Evolutionary conservation across 179 eudicot species (phyloP).

Genomic region (Camellia oleifera): DNA sequence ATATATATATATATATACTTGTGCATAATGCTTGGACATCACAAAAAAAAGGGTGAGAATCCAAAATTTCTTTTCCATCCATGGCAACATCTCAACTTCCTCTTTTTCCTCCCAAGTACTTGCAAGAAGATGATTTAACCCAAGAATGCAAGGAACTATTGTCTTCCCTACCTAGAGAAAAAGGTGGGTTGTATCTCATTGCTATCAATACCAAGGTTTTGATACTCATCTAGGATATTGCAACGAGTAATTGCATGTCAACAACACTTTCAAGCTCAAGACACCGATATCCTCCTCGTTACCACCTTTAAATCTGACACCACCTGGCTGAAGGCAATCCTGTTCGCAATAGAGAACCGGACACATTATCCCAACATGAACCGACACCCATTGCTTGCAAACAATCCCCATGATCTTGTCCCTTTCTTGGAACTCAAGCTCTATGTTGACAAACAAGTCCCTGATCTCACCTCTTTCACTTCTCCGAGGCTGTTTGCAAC

Average conservation of each 20-base stretch:
- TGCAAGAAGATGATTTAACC: too few relatives aligned
- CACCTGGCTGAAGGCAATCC: conserved; percentile 62
- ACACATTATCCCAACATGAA: background rate
- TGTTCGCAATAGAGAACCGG: conserved; percentile 40
- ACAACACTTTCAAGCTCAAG: conserved; percentile 44
- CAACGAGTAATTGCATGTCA: conserved; percentile 53
- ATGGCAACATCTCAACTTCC: too few relatives aligned
- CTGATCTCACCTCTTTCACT: conserved; percentile 26
- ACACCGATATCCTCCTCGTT: conserved; percentile 45
- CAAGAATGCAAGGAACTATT: too few relatives aligned
- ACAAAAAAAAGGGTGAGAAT: too few relatives aligned
- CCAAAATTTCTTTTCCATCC: too few relatives aligned
- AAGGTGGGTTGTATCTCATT: conserved; percentile 2
- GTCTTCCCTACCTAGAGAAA: too few relatives aligned
- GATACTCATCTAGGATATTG: conserved; percentile 30
- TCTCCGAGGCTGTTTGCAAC: conserved; percentile 36
- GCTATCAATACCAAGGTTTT: conserved; percentile 52
- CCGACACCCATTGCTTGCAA: conserved; percentile 37
- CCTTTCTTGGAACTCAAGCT: conserved; percentile 42
- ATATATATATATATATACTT: too few relatives aligned
- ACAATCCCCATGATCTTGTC: conserved; percentile 44
- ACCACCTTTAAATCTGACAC: conserved; percentile 71
- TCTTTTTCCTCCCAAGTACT: too few relatives aligned
- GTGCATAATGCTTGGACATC: too few relatives aligned
- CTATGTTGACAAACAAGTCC: conserved; percentile 27